Evolutionary conservation across 495 filamentous ascomycete genomes (phyloP), one percentile per base, ranked within the genome.

Genomic region (Neurospora pannonica): DNA sequence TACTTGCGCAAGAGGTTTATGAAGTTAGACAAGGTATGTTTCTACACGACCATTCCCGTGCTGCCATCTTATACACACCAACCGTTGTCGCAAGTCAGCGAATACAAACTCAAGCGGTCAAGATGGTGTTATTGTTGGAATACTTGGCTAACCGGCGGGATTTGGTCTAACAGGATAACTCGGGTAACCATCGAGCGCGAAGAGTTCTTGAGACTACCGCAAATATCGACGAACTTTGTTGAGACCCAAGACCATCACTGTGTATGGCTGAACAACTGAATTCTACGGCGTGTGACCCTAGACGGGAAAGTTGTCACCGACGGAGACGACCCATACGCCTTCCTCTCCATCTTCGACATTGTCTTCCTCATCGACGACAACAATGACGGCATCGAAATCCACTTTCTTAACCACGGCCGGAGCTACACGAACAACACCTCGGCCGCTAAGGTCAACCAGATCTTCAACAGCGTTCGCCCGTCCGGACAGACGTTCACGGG

Each of bases 111-210:
- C 10, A 71, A 21, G 34, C 46, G 11, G 39, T 5, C 5, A 43
- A 60, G 36, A 38, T 39, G 70, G 31, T 60, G 28, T 24, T 24
- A 7, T 31, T 60, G 48, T 60, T 15, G 28, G 15, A 62, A 62
- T 38, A 37, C 15, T 31, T 43, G 67, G 67, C 72, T 73, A 46
- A 73, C 69, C 28, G 28, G 54, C 54, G 31, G 11, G 5, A 5
- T 46, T 15, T 6, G 42, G 69, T 28, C 54, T 37, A 73, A 17
- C 78, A 99, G 95, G 96, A 99, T 82, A 94, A 94, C 83, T 98
- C 95, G n/a, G 96, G 96, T 75, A 98, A 98, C 95, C 11, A 96
- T 99, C 82, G 96, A 99, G 82, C 95, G 97, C 79, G 96, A 98
- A 76, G 96, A 99, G 81, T 99, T 99, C 84, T 91, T 99, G 72